A percentile compares a stretch with the other conserved stretches of the same genome.
Evolutionary conservation across 2,329 filamentous ascomycete genomes (phyloP).

Genomic region (Colletotrichum nymphaeae): DNA sequence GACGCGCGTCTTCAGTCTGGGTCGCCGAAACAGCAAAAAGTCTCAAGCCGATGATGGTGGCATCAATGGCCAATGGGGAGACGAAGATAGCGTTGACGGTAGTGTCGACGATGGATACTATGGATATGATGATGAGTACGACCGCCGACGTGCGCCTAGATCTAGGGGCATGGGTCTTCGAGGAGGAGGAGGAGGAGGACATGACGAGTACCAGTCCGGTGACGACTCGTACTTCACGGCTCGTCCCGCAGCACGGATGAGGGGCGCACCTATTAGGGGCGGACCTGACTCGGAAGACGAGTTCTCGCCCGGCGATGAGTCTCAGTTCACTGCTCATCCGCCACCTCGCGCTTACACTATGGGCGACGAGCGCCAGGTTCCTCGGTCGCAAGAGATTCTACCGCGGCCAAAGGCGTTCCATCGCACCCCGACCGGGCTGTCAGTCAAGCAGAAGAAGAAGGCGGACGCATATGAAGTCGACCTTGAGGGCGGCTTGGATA

Average conservation of each 20-base stretch:
- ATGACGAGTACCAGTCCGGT: slow-evolving; percentile 63
- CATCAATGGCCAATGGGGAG: slow-evolving; percentile 66
- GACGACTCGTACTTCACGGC: slow-evolving; percentile 70
- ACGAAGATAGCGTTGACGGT: slow-evolving; percentile 53
- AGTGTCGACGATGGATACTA: slow-evolving; percentile 36
- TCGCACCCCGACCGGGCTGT: slow-evolving; percentile 77
- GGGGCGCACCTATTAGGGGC: slow-evolving; percentile 25
- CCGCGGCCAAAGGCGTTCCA: slow-evolving; percentile 61
- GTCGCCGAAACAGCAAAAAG: slow-evolving; percentile 54
- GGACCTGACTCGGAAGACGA: slow-evolving; percentile 14
- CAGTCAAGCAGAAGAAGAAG: slow-evolving; percentile 69
- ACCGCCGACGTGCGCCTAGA: slow-evolving; percentile 32
- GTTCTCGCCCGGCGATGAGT: slow-evolving; percentile 20
- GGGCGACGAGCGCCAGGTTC: slow-evolving; percentile 38
- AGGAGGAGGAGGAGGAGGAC: slow-evolving; percentile 49
- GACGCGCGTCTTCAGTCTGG: slow-evolving; percentile 55
- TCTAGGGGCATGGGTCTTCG: slow-evolving; percentile 44
- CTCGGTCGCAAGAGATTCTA: slow-evolving; percentile 27
- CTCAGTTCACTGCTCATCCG: slow-evolving; percentile 25
- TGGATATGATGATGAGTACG: slow-evolving; percentile 41
- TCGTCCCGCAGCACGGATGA: slow-evolving; percentile 41
- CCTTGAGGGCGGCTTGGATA: slow-evolving; percentile 85
- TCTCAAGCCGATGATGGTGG: slow-evolving; percentile 59
- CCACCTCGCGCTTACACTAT: slow-evolving; percentile 41
- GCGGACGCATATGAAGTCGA: slow-evolving; percentile 72